phyloP scores from a whole-genome alignment of 768 basidiomycete species.

The Lactarius hatsudake region DNA sequence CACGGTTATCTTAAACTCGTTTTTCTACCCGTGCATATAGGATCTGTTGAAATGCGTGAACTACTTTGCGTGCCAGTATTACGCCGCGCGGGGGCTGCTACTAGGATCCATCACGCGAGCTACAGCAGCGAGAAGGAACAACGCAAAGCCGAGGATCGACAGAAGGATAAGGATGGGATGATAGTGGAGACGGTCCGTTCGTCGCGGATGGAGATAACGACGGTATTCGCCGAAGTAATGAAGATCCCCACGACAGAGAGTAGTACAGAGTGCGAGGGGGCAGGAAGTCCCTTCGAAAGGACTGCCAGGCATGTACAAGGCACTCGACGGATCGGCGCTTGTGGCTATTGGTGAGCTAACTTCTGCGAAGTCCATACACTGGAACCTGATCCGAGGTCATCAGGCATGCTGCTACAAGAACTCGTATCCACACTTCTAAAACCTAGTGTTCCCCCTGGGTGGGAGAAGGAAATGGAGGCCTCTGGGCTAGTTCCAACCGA shows the following conservation, averaged over 20 bases:
- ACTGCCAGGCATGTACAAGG: constrained; percentile 67
- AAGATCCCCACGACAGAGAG: constrained; percentile 26
- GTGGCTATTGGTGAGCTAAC: constrained; percentile 61
- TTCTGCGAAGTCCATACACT: background rate
- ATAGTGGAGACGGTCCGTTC: constrained; percentile 23
- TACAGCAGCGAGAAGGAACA: constrained; percentile 45
- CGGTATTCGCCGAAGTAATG: constrained; percentile 14
- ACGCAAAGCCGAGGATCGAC: constrained; percentile 28
- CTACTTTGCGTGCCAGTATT: constrained; percentile 53
- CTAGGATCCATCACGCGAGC: constrained; percentile 47
- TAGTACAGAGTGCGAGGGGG: constrained; percentile 23
- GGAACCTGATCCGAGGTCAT: background rate
- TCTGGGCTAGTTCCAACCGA: constrained; percentile 7
- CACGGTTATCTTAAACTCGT: background rate
- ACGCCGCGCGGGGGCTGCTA: constrained; percentile 59
- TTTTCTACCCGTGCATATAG: constrained; percentile 33
- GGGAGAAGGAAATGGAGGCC: constrained; percentile 40
- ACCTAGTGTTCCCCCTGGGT: constrained; percentile 42
- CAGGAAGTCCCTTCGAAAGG: constrained; percentile 21
- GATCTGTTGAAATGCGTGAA: constrained; percentile 53
- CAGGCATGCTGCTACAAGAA: constrained; percentile 71
- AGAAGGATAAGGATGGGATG: constrained; percentile 24
- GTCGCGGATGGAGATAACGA: constrained; percentile 18
- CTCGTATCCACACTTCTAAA: constrained; percentile 48
- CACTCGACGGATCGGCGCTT: constrained; percentile 69